Conservation (phyloP, 768 basidiomycete genomes). For the Infundibulicybe gibba region DNA sequence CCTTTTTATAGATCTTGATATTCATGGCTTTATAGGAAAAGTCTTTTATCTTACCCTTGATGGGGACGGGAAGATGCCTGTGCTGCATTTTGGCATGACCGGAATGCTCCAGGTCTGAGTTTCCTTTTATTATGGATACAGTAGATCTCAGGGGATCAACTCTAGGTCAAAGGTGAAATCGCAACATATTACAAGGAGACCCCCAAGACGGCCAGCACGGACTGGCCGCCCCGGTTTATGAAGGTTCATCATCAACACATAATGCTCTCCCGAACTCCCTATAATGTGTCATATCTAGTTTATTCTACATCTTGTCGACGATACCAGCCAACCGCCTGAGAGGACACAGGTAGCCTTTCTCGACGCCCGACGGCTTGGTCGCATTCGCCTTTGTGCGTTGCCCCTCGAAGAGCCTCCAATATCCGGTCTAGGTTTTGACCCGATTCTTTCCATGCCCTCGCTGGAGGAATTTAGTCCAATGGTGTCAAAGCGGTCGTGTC, state of each 20-base stretch:
- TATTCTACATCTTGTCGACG: conserved; percentile 53
- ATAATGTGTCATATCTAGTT: conserved; percentile 35
- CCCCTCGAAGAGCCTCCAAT: conserved; percentile 68
- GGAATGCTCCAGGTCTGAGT: conserved; percentile 70
- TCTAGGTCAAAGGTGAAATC: conserved; percentile 43
- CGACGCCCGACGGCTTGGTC: conserved; percentile 68
- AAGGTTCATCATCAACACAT: conserved; percentile 36
- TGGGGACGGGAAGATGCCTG: conserved; percentile 58
- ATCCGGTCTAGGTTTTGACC: conserved; percentile 73
- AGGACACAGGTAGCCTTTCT: conserved; percentile 61
- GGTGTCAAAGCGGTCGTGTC: conserved; percentile 54
- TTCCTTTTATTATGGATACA: neutral
- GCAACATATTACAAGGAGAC: conserved; percentile 47
- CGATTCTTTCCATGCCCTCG: conserved; percentile 64
- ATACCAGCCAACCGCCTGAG: conserved; percentile 26
- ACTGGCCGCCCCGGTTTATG: conserved; percentile 66
- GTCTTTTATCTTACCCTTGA: conserved; percentile 65
- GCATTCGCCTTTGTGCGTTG: conserved; percentile 57
- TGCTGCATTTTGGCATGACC: conserved; percentile 84
- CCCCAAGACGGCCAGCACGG: conserved; percentile 32
- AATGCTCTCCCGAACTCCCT: neutral
- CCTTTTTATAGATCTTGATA: neutral
- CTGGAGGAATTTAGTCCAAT: conserved; percentile 44
- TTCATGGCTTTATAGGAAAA: conserved; percentile 28
- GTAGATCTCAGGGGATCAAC: neutral